Percentiles rank a stretch among this genome's conserved stretches.
These are phyloP conservation scores for Thraustochytrium sp. DNA, from an alignment of 352 stramenopile genomes.

Conservation along the genomic window DNA sequence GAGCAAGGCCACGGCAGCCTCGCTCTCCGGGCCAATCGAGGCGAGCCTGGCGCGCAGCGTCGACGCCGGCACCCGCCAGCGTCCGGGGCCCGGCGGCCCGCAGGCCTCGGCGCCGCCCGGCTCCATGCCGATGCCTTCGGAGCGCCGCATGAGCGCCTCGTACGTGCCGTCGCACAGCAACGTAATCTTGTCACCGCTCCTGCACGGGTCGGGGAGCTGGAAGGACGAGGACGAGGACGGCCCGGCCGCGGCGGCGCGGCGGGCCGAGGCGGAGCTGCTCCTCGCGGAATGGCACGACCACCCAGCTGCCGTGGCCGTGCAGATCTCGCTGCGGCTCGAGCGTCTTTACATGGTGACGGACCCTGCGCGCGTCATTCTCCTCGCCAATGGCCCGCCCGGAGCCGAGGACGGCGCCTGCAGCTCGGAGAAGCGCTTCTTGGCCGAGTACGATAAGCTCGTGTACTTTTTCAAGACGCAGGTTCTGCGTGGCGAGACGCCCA, in stretches of 20 bases:
- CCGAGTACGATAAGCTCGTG: slow-evolving; percentile 26
- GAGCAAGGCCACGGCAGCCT: not conserved
- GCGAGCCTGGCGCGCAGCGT: not conserved
- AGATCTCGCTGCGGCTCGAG: slow-evolving; percentile 31
- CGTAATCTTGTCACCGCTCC: slow-evolving; percentile 2
- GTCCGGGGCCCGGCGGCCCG: not conserved
- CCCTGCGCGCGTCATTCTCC: not conserved
- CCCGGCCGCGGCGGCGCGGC: not conserved
- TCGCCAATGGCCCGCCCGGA: not conserved
- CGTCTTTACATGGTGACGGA: slow-evolving; percentile 25
- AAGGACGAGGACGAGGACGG: slow-evolving; percentile 2
- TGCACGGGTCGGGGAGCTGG: not conserved
- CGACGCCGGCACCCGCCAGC: not conserved
- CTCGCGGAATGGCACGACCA: slow-evolving; percentile 7
- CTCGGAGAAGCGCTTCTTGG: slow-evolving; percentile 4
- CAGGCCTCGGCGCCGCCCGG: not conserved
- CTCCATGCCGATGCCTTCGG: not conserved
- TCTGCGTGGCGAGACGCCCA: not conserved
- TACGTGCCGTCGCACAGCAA: slow-evolving; percentile 38
- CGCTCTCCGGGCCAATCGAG: not conserved
- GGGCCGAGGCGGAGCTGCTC: not conserved
- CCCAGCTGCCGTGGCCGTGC: not conserved
- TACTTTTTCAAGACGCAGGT: slow-evolving; percentile 40
- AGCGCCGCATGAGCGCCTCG: not conserved
- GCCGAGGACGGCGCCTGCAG: not conserved